phyloP scores from a whole-genome alignment of 306 rosid genomes.

The Rosa chinensis region DNA sequence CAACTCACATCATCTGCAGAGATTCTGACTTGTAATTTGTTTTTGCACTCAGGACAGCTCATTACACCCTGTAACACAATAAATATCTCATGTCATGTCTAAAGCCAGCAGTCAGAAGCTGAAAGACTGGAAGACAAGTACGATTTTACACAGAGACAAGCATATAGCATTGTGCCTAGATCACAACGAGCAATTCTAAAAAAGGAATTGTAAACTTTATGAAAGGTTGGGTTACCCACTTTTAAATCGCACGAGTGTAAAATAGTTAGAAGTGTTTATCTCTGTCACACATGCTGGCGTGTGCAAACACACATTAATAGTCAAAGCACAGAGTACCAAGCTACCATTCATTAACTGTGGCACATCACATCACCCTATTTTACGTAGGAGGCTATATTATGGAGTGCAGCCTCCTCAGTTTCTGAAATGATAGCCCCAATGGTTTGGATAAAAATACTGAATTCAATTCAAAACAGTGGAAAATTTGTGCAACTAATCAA shows the following conservation, averaged over 20 bases:
- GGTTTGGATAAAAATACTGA: slow-evolving; percentile 3
- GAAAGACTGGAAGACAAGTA: neutral
- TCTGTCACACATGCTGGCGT: neutral
- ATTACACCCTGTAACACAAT: slow-evolving; percentile 79
- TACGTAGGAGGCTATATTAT: neutral
- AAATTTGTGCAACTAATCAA: slow-evolving; percentile 5
- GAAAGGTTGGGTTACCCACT: neutral
- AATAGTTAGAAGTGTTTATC: neutral
- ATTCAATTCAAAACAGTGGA: neutral
- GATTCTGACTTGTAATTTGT: slow-evolving; percentile 75
- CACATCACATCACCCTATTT: neutral
- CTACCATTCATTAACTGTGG: neutral
- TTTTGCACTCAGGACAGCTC: slow-evolving; percentile 88
- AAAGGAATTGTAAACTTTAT: neutral
- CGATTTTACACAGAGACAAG: neutral
- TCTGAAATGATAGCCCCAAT: slow-evolving; percentile 1
- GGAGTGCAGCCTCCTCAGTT: neutral
- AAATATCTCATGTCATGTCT: slow-evolving; percentile 30
- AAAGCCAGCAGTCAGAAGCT: slow-evolving; percentile 24
- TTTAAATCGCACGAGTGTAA: neutral
- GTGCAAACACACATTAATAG: neutral
- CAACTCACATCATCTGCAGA: slow-evolving; percentile 92
- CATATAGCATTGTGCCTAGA: neutral
- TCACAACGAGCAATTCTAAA: neutral
- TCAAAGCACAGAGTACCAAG: neutral